Base-by-base conservation (phyloP, 2,329 filamentous ascomycete species). In the Gnomoniopsis sp. region DNA sequence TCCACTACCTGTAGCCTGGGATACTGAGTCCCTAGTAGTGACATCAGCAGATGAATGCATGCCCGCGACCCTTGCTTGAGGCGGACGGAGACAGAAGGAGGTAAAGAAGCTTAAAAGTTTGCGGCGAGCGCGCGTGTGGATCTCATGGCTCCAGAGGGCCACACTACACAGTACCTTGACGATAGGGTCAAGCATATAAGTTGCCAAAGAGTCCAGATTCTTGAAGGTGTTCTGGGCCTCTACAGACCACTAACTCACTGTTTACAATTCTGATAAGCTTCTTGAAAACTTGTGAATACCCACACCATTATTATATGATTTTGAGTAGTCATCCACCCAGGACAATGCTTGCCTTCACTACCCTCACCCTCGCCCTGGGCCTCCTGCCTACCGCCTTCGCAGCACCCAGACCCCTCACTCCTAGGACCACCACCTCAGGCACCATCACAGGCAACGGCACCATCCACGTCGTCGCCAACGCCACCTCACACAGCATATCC, bases 381-480 rank as follows among this genome's bases (percentile, higher is more conserved):
- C 46, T 50, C 17, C 34, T 56, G 17, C 22, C 50, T 47, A 11
- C 21, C 22, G 26, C 52, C 30, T 22, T 51, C 33, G 49, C 49
- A 22, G 36, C 38, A 36, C 10, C 44, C 11, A 14, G 2, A 11
- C 1, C 44, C 44, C 22, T 21, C 38, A 2, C 21, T 41, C 21
- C 30, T 21, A 19, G 17, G 19, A 8, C 38, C 33, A 23, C 17
- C 49, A 47, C 53, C 15, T 49, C 44, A 36, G 55, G 49, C 19
- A 22, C 36, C 10, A 15, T 50, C 14, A 50, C 46, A 19, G 55
- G 58, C 30, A 30, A 38, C 6, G 58, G 58, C 22, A 57, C 22
- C 6, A 54, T 60, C 38, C 48, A 43, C 10, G 58, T 60, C 12
- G 30, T 60, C 11, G 52, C 53, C 26, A 49, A 51, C 50, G 50